These are phyloP conservation scores for Phoma sp. DNA, from an alignment of 2,329 filamentous ascomycete species.

Conservation along the genomic window DNA sequence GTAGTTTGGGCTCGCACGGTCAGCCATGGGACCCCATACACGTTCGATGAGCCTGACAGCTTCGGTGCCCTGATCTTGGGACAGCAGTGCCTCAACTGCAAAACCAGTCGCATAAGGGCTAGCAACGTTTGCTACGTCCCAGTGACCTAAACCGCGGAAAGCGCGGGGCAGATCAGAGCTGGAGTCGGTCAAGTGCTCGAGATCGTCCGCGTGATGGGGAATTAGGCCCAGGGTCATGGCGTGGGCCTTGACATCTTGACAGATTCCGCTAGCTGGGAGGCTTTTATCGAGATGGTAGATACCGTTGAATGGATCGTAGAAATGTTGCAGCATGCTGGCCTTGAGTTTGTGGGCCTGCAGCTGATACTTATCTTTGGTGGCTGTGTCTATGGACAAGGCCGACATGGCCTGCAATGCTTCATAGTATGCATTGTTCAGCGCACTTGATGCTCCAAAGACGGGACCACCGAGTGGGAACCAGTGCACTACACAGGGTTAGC, in stretches of 20 bases:
- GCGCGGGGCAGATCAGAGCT: conserved; percentile 2
- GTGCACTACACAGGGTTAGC: background rate
- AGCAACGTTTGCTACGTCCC: conserved; percentile 9
- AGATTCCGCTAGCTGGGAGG: conserved; percentile 9
- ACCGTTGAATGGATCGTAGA: conserved; percentile 4
- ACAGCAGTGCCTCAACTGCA: conserved; percentile 14
- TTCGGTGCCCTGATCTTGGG: background rate
- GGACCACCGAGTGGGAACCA: conserved; percentile 20
- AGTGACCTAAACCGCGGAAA: conserved; percentile 13
- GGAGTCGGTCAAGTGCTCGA: conserved; percentile 3
- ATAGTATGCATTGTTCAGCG: conserved; percentile 16
- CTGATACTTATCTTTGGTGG: background rate
- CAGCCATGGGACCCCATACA: conserved; percentile 16
- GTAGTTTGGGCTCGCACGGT: conserved; percentile 5
- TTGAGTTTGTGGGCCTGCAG: conserved; percentile 3
- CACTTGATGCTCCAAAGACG: conserved; percentile 13
- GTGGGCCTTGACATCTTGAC: conserved; percentile 15
- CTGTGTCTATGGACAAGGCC: background rate
- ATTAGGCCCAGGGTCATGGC: conserved; percentile 3
- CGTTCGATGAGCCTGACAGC: conserved; percentile 11
- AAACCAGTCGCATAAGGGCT: conserved; percentile 17
- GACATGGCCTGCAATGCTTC: conserved; percentile 13
- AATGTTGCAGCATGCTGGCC: background rate
- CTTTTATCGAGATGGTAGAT: conserved; percentile 1
- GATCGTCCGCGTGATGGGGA: conserved; percentile 1